Conservation (phyloP, 2,329 filamentous ascomycete species). For the Waltergamsia citrina region DNA sequence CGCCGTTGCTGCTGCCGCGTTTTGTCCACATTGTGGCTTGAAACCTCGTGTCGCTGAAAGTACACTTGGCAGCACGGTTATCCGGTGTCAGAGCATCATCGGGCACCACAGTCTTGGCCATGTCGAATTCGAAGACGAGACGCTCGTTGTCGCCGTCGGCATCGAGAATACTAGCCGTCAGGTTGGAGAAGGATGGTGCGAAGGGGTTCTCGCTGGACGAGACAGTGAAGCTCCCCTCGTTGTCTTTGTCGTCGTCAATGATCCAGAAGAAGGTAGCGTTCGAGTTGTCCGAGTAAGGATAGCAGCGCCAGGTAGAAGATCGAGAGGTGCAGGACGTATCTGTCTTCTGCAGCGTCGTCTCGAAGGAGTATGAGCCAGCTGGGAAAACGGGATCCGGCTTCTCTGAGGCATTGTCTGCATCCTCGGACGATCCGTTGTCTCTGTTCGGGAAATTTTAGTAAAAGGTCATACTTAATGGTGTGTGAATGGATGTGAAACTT, state of each 20-base stretch:
- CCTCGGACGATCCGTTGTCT: too few relatives aligned
- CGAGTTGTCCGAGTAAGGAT: slow-evolving; percentile 35
- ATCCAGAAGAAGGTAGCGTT: slow-evolving; percentile 52
- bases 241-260: slow-evolving; percentile 29
- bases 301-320: slow-evolving; percentile 51
- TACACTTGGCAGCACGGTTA: slow-evolving; percentile 42
- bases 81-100: slow-evolving; percentile 25
- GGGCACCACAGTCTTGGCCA: slow-evolving; percentile 43
- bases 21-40: slow-evolving; percentile 52
- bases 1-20: slow-evolving; percentile 10
- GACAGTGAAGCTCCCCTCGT: slow-evolving; percentile 14
- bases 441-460: too few relatives aligned
- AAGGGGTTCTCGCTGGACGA: slow-evolving; percentile 43
- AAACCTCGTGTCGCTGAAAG: slow-evolving; percentile 46
- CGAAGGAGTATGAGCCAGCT: slow-evolving; percentile 51
- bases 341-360: slow-evolving; percentile 44
- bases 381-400: slow-evolving; percentile 34
- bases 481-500: too few relatives aligned
- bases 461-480: too few relatives aligned
- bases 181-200: slow-evolving; percentile 43
- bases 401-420: slow-evolving; percentile 1
- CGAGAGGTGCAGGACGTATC: slow-evolving; percentile 49
- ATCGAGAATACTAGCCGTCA: slow-evolving; percentile 38
- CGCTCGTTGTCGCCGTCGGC: slow-evolving; percentile 38
- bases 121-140: slow-evolving; percentile 45